Evolutionary conservation across 164 flowering plant species (phyloP), one percentile per base, ranked within the genome.

Genomic region (Aristolochia contorta): DNA sequence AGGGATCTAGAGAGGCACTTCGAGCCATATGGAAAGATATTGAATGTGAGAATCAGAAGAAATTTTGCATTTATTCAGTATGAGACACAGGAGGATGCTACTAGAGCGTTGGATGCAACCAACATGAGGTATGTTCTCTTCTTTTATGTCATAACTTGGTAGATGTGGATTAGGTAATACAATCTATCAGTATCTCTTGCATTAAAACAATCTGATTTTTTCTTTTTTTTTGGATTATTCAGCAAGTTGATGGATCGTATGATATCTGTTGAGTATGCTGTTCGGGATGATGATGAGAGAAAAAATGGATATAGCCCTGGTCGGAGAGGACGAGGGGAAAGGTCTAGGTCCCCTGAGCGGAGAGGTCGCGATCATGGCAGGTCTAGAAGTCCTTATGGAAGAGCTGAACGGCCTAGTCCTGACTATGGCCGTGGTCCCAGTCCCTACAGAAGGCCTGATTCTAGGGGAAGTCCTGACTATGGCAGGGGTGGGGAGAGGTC

Each of bases 1-100:
- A 82, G 82, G 77, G 99, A 94, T 60, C 57, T 91, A 71, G 96
- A 94, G 75, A 80, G 85, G 75, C 97, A 94, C 77, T 94, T 94
- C 71, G 99, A 91, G 47, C 80, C 84, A 20, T 85, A 85, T 87
- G 99, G 99, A n/a, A 91, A 83, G 71, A 77, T 94, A 33, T 65
- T 69, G 57, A 91, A 84, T 69, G 78, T 89, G 20, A 84, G 97
- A 77, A 89, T 94, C 67, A 77, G 97, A 72, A 86, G 87, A 60
- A 94, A 91, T 71, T 94, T 94, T 76, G 97, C 91, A 30, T 94
- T 94, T 71, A 76, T 94, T 47, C 96, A 88, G 72, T 94, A 63
- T 80, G 99, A 94, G 62, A 65, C 72, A 22, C 91, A 82, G 71
- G 99, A 94, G 59, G 99, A 94, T 73, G 99, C 99, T 22, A 84